These are phyloP conservation scores for Xylariaceae sp. DNA, from an alignment of 2,329 filamentous ascomycete genomes.

Conservation along the genomic window DNA sequence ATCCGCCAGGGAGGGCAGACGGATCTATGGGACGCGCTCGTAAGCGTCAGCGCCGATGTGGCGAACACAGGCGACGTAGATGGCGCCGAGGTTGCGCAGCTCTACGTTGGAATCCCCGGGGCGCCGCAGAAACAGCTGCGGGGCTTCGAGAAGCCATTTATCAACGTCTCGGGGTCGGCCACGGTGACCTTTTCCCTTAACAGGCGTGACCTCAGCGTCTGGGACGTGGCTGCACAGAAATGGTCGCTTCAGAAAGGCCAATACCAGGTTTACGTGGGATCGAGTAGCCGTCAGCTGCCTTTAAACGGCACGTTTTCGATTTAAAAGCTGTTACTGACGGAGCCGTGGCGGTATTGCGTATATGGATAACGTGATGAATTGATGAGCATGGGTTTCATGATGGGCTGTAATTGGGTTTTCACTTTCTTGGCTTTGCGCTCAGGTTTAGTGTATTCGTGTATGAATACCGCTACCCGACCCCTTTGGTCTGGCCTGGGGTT, in stretches of 20 bases:
- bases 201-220: conserved; percentile 62
- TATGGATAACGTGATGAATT: not conserved
- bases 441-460: no score
- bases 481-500: not conserved
- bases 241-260: conserved; percentile 51
- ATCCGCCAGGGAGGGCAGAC: conserved; percentile 42
- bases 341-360: not conserved
- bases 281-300: conserved; percentile 44
- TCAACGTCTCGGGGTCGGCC: conserved; percentile 43
- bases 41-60: conserved; percentile 38
- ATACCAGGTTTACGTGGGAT: conserved; percentile 45
- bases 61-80: conserved; percentile 40
- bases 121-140: conserved; percentile 57
- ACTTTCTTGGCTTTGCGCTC: not conserved
- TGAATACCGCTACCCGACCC: no score
- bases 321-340: conserved; percentile 16
- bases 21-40: conserved; percentile 47
- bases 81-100: conserved; percentile 46
- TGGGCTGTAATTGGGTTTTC: not conserved
- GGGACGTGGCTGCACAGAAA: conserved; percentile 58
- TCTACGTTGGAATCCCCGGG: conserved; percentile 46
- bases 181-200: conserved; percentile 52
- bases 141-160: conserved; percentile 58
- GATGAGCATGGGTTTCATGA: not conserved
- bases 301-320: conserved; percentile 39